Evolutionary conservation across 169 alveolate species (phyloP).

Genomic region (Eimeria sp.): DNA sequence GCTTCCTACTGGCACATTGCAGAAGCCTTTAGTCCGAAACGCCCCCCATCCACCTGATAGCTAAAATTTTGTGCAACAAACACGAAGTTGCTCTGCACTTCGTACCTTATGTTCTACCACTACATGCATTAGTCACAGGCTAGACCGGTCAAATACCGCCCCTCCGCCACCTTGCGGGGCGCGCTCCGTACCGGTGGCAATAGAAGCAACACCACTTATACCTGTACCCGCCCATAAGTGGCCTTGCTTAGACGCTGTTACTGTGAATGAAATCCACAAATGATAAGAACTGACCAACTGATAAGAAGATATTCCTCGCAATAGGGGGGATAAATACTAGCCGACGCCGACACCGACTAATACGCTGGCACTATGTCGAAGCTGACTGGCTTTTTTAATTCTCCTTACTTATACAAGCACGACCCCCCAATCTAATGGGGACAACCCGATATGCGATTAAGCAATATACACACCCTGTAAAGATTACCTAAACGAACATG

Average conservation of each 20-base stretch:
- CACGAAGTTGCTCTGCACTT: neutral
- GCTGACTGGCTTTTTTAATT: too few species aligned
- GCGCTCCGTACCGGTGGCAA: neutral
- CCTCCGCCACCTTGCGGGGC: neutral
- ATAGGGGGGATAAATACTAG: too few species aligned
- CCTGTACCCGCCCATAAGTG: neutral
- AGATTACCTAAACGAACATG: neutral
- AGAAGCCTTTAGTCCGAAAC: too few species aligned
- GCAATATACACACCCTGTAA: neutral
- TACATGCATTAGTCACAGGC: neutral
- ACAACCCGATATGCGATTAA: neutral
- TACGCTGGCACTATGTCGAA: too few species aligned
- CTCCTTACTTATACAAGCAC: too few species aligned
- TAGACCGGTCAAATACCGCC: neutral
- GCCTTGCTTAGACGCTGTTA: neutral
- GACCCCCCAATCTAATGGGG: too few species aligned
- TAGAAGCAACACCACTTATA: neutral
- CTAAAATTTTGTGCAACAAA: neutral
- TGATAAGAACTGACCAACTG: neutral
- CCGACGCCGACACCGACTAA: too few species aligned
- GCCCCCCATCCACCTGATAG: neutral
- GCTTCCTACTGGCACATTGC: too few species aligned
- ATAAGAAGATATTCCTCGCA: neutral
- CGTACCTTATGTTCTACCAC: neutral
- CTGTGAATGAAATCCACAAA: neutral